Evolutionary conservation across 1,284 basidiomycete species (phyloP).

Genomic region (Papiliotrema fonsecae): DNA sequence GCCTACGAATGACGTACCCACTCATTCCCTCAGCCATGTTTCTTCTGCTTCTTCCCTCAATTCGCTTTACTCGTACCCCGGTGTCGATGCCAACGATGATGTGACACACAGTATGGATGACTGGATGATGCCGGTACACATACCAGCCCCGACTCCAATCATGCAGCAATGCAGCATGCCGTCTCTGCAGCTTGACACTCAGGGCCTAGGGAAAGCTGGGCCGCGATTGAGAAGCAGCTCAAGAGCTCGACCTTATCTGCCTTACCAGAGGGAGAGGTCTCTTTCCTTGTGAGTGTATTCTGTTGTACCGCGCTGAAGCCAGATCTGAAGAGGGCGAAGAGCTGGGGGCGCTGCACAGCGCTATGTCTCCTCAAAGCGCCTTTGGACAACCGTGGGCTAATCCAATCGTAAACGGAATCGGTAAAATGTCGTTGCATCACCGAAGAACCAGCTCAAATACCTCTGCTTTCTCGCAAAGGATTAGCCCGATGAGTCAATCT

Average conservation of each 20-base stretch:
- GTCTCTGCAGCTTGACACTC: constrained; percentile 14
- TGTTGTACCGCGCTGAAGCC: constrained; percentile 3
- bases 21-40: constrained; percentile 15
- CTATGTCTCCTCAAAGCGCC: constrained; percentile 16
- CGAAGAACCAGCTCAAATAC: constrained; percentile 10
- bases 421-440: constrained; percentile 30
- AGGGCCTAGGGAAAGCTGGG: constrained; percentile 17
- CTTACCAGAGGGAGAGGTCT: constrained; percentile 31
- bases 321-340: constrained; percentile 37
- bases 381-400: constrained; percentile 24
- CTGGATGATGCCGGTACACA: constrained; percentile 6
- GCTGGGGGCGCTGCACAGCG: constrained; percentile 20
- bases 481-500: constrained; percentile 11
- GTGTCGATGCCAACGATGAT: constrained; percentile 3
- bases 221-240: constrained; percentile 19
- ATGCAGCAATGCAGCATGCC: neutral
- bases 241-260: constrained; percentile 28
- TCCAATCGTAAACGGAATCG: constrained; percentile 22
- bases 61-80: constrained; percentile 5
- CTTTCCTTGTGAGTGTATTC: constrained; percentile 23
- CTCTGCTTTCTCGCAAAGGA: constrained; percentile 3
- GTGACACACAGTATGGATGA: too few species aligned
- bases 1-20: too few species aligned
- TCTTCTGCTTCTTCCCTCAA: constrained; percentile 16
- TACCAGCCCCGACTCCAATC: neutral